Percentiles rank a stretch among this genome's conserved stretches.
Conservation (phyloP, 1,284 basidiomycete species). For the Fistulina hepatica region DNA sequence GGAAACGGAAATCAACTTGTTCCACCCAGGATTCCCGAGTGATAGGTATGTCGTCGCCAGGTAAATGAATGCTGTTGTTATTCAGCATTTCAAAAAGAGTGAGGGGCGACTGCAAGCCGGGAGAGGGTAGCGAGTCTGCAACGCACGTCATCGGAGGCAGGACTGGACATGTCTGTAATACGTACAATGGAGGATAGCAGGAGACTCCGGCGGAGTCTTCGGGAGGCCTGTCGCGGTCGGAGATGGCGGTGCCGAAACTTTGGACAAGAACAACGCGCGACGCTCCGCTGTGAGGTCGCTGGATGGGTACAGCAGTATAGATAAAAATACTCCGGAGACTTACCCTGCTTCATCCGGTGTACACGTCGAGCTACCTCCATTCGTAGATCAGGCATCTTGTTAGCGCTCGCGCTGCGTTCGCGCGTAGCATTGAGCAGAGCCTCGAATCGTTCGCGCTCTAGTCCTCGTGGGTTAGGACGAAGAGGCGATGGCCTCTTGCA, state of each 20-base stretch:
- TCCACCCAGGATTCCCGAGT: constrained; percentile 45
- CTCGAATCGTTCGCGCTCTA: constrained; percentile 53
- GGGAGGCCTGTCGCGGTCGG: constrained; percentile 45
- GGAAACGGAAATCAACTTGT: constrained; percentile 51
- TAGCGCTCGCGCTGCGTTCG: constrained; percentile 40
- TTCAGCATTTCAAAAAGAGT: constrained; percentile 46
- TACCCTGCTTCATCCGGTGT: constrained; percentile 67
- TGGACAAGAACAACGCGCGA: constrained; percentile 63
- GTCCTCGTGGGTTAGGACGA: constrained; percentile 40
- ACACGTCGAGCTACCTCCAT: constrained; percentile 64
- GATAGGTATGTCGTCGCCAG: constrained; percentile 9
- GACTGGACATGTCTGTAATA: background rate
- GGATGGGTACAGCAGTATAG: constrained; percentile 1
- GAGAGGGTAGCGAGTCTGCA: constrained; percentile 46
- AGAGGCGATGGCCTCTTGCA: constrained; percentile 37
- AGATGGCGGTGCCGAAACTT: constrained; percentile 54
- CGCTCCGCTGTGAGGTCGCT: constrained; percentile 48
- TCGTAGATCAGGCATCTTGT: constrained; percentile 44
- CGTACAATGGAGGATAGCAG: constrained; percentile 48
- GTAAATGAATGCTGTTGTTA: constrained; percentile 22
- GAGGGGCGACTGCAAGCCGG: constrained; percentile 52
- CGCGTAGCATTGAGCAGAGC: constrained; percentile 46
- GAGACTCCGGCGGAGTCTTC: constrained; percentile 60
- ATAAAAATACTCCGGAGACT: constrained; percentile 18
- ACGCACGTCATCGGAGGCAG: background rate